A percentile compares a stretch with the other conserved stretches of the same genome.
These are phyloP conservation scores for Cicer chorassanicum DNA, from an alignment of 306 rosid genomes.

Conservation along the genomic window DNA sequence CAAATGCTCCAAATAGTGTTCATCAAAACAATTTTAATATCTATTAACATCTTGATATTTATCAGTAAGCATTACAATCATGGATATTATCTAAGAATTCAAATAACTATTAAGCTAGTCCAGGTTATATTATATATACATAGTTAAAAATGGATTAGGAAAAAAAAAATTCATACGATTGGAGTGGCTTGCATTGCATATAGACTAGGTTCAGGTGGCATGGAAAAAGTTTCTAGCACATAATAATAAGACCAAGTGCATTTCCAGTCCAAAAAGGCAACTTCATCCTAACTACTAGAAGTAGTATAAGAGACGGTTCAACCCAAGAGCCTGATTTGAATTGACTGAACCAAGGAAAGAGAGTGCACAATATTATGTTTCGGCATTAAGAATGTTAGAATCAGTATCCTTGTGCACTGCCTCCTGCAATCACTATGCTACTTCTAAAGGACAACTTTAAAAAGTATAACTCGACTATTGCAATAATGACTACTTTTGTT, in stretches of 20 bases:
- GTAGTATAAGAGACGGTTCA: background rate
- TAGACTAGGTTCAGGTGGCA: background rate
- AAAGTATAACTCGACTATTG: conserved; percentile 24
- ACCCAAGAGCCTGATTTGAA: conserved; percentile 25
- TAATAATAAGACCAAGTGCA: background rate
- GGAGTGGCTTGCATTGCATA: background rate
- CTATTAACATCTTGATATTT: conserved; percentile 16
- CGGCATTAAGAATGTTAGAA: conserved; percentile 32
- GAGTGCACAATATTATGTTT: conserved; percentile 14
- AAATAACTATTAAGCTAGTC: conserved; percentile 7
- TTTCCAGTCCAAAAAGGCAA: conserved; percentile 15
- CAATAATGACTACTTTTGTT: background rate
- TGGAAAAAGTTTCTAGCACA: background rate
- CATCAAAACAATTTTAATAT: background rate
- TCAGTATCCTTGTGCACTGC: conserved; percentile 19
- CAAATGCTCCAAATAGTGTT: conserved; percentile 9
- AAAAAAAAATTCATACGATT: background rate
- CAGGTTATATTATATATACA: conserved; percentile 6
- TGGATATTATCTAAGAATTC: conserved; percentile 28
- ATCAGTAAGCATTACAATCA: conserved; percentile 18
- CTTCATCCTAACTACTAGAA: background rate
- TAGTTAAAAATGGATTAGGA: background rate
- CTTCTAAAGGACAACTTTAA: conserved; percentile 14
- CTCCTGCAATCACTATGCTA: background rate
- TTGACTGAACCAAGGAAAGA: conserved; percentile 13